Percentiles rank a stretch among this genome's conserved stretches.
Evolutionary conservation across 352 stramenopile genomes (phyloP).

Genomic region (Phytophthora fragariae): DNA sequence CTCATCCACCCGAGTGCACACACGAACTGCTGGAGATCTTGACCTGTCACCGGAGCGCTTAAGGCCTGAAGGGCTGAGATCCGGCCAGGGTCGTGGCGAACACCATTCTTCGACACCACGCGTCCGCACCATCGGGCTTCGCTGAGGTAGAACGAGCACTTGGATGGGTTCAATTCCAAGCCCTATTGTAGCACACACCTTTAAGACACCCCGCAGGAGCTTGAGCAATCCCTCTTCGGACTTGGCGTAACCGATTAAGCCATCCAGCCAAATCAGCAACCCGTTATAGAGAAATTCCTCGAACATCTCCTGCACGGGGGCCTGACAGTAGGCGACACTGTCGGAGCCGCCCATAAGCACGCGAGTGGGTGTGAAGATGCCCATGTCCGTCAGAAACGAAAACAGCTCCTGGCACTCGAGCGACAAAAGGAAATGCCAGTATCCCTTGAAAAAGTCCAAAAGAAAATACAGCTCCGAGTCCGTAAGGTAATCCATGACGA

Average conservation of each 20-base stretch:
- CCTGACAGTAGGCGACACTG: constrained; percentile 7
- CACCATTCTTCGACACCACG: constrained; percentile 4
- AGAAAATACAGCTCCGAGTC: constrained; percentile 7
- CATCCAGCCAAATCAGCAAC: constrained; percentile 24
- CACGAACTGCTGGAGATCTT: constrained; percentile 17
- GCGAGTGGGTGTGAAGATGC: constrained; percentile 7
- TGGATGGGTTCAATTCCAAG: neutral
- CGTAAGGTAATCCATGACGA: constrained; percentile 2
- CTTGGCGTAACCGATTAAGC: neutral
- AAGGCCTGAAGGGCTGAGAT: neutral
- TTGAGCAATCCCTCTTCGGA: neutral
- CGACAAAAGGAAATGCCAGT: constrained; percentile 16
- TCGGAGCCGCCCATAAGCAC: constrained; percentile 18
- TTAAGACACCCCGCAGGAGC: neutral
- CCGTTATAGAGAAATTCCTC: constrained; percentile 15
- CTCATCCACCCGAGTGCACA: constrained; percentile 12
- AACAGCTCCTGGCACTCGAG: constrained; percentile 14
- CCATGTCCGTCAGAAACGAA: constrained; percentile 12
- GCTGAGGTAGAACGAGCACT: too few species aligned
- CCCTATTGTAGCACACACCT: neutral
- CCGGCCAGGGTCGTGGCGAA: constrained; percentile 8
- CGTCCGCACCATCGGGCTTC: constrained; percentile 5
- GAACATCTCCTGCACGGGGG: constrained; percentile 23
- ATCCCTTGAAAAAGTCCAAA: constrained; percentile 24
- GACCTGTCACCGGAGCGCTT: constrained; percentile 1